Base-by-base conservation (phyloP, 257 asterid genomes). In the Scutellaria baicalensis region DNA sequence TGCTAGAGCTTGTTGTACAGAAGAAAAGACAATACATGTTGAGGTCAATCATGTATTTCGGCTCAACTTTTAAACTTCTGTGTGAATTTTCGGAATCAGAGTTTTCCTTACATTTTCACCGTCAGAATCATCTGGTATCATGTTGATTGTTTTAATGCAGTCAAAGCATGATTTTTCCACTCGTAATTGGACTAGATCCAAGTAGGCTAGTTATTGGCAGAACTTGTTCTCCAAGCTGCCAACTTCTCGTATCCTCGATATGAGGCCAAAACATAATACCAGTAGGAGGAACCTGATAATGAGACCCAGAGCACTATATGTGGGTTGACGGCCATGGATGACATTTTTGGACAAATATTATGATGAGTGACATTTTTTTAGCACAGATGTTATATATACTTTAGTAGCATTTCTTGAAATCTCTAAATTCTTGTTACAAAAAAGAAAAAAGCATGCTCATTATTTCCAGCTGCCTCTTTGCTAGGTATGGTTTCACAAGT, bases 11-110 rank as follows among this genome's bases (percentile, higher is more conserved):
- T 45, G 13, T 66, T 75, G 75, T 75, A 75, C 74, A 66, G 74
- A 33, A 38, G 33, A 56, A 31, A 31, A 55, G 4, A 70, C 52
- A 59, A 36, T 77, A 78, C 50, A 67, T 16, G 80, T 84, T 82
- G 93, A 86, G 92, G 81, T 76, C 80, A 55, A 66, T 71, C 68
- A 68, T 72, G 70, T 72, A 67, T 76, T 67, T 21, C 77, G 88
- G 93, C 88, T 78, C 76, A 68, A 72, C 43, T 63, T 81, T 80
- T 78, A 40, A 59, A 69, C 69, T 78, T 59, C 9, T 1, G 67
- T 71, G 82, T 60, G 76, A 83, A 57, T 60, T 77, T 75, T 70
- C 72, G 3, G 36, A 43, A 35, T 38, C 64, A 54, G 55, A 7
- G 23, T 21, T 11, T 40, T 38, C 16, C 8, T 47, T 59, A 9